Conservation (phyloP, 148 eudicot species). For the Camellia granthamiana region DNA sequence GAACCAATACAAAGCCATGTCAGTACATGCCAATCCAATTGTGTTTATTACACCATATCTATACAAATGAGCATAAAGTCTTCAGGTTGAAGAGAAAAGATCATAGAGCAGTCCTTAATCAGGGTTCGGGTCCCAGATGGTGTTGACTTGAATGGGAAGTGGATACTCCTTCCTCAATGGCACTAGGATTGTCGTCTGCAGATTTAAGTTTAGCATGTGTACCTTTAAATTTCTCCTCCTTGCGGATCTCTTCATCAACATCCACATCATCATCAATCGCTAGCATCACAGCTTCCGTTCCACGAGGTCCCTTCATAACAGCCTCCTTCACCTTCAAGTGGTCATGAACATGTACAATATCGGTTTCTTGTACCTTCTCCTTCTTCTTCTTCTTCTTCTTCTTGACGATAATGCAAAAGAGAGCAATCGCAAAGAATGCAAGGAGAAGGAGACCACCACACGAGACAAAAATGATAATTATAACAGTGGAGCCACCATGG, state of each 20-base stretch:
- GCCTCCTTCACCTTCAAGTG: constrained; percentile 45
- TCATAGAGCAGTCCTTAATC: neutral
- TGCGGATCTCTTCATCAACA: constrained; percentile 41
- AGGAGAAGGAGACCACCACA: constrained; percentile 57
- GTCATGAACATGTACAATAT: constrained; percentile 42
- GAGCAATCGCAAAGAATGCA: constrained; percentile 47
- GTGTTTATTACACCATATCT: neutral
- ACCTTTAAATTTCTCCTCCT: constrained; percentile 31
- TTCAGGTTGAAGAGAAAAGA: neutral
- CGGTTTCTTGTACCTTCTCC: constrained; percentile 39
- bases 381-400: constrained; percentile 43
- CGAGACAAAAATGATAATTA: constrained; percentile 46
- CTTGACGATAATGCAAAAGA: constrained; percentile 58
- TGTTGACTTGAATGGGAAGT: constrained; percentile 28
- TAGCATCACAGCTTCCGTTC: constrained; percentile 41
- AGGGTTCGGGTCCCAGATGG: constrained; percentile 19
- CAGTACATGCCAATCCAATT: neutral
- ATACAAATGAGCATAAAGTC: neutral
- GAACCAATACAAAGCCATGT: neutral
- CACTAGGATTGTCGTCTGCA: constrained; percentile 30
- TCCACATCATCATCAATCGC: constrained; percentile 63
- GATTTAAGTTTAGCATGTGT: constrained; percentile 25
- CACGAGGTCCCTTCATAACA: constrained; percentile 61
- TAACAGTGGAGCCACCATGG: constrained; percentile 43
- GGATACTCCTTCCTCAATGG: constrained; percentile 30